Percentiles rank a stretch among this genome's conserved stretches.
Evolutionary conservation across 2,329 filamentous ascomycete species (phyloP).

Genomic region (Aspergillus fijiensis): DNA sequence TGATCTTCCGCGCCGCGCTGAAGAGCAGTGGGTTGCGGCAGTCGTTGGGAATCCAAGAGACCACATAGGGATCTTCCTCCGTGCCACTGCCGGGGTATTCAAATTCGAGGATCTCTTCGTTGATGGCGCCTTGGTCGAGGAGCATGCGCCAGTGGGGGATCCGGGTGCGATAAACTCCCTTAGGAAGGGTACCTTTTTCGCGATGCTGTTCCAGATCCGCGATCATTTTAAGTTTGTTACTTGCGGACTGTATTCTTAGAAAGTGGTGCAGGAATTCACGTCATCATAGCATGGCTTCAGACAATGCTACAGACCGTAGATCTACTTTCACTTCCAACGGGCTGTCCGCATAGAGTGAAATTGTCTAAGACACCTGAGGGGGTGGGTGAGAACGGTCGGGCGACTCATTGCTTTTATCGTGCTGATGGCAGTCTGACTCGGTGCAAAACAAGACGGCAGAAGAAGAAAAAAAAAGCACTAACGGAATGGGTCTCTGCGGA

Average conservation of each 20-base stretch:
- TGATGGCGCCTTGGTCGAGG: constrained; percentile 4
- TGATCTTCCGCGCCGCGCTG: background rate
- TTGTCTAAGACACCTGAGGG: background rate
- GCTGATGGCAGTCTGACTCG: background rate
- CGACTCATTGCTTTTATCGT: background rate
- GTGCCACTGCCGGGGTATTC: constrained; percentile 5
- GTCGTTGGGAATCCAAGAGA: constrained; percentile 5
- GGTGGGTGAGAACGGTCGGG: background rate
- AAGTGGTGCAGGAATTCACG: background rate
- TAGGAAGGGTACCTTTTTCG: background rate
- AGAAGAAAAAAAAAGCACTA: background rate
- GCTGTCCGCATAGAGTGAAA: background rate
- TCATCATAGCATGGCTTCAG: background rate
- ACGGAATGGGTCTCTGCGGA: background rate
- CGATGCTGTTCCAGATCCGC: background rate
- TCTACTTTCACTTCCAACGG: background rate
- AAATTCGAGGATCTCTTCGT: constrained; percentile 1
- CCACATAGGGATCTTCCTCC: background rate
- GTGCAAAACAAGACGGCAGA: background rate
- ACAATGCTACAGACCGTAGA: background rate
- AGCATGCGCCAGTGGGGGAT: constrained; percentile 5
- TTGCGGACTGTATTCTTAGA: background rate
- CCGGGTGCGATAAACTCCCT: background rate
- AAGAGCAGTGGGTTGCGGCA: constrained; percentile 3
- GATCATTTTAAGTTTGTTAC: background rate